These are phyloP conservation scores for Ormosia semicastrata DNA, from an alignment of 306 rosid species.

Conservation along the genomic window DNA sequence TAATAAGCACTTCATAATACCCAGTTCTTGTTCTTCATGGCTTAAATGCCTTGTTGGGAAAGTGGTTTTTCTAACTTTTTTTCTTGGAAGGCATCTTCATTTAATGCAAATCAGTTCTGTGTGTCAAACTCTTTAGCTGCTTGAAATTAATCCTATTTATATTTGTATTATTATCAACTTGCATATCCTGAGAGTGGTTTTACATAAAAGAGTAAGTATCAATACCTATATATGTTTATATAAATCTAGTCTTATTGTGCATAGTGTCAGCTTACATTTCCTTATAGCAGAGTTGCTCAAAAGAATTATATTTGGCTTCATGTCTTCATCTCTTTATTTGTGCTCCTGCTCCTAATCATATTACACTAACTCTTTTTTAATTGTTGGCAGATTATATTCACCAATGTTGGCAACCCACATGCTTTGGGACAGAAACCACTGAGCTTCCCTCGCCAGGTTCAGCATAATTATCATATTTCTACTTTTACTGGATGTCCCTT, in stretches of 20 bases:
- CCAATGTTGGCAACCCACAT: constrained; percentile 99
- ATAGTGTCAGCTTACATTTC: neutral
- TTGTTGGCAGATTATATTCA: constrained; percentile 80
- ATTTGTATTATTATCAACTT: neutral
- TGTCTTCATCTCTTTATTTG: neutral
- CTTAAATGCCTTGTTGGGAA: neutral
- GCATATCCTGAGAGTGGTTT: constrained; percentile 1
- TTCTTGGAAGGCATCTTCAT: neutral
- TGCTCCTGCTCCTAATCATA: neutral
- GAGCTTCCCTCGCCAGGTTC: constrained; percentile 98
- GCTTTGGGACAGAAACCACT: constrained; percentile 98
- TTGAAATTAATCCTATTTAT: neutral
- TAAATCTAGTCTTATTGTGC: neutral
- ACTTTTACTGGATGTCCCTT: constrained; percentile 4
- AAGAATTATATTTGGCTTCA: constrained; percentile 6
- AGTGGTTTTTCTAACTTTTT: neutral
- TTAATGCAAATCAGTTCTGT: neutral
- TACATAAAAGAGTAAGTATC: neutral
- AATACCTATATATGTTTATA: neutral
- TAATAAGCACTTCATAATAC: neutral
- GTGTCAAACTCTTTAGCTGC: neutral
- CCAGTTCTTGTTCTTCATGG: neutral
- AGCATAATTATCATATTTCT: constrained; percentile 17
- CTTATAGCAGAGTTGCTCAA: neutral
- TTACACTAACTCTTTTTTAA: constrained; percentile 23